phyloP scores from a whole-genome alignment of 2,329 filamentous ascomycete genomes.

The Hypoxylon sp. region DNA sequence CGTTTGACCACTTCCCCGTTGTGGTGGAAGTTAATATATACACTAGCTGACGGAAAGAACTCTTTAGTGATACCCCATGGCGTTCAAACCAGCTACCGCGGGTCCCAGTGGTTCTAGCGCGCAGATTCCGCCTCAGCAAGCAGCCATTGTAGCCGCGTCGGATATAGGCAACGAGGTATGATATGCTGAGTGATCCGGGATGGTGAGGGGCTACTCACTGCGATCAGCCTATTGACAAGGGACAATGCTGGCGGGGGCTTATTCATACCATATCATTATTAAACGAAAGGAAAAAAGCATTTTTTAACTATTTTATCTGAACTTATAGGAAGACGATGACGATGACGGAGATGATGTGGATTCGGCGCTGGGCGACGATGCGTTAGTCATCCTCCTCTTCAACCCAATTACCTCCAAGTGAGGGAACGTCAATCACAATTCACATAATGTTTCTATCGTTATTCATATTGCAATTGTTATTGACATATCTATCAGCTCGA shows the following conservation, averaged over 20 bases:
- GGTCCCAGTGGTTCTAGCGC: slow-evolving; percentile 24
- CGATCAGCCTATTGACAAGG: slow-evolving; percentile 19
- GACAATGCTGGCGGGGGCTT: slow-evolving; percentile 3
- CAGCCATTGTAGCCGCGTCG: slow-evolving; percentile 33
- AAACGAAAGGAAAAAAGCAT: neutral
- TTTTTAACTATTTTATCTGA: slow-evolving; percentile 25
- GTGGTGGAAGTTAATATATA: neutral
- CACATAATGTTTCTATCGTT: neutral
- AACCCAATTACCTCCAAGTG: neutral
- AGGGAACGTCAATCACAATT: neutral
- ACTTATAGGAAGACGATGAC: slow-evolving; percentile 41
- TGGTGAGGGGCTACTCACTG: slow-evolving; percentile 5
- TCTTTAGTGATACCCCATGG: slow-evolving; percentile 32
- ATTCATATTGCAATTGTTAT: neutral
- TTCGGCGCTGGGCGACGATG: slow-evolving; percentile 50
- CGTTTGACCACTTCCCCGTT: neutral
- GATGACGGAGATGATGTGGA: slow-evolving; percentile 44
- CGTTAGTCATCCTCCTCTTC: slow-evolving; percentile 43
- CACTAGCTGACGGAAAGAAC: slow-evolving; percentile 18
- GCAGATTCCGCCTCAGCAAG: slow-evolving; percentile 26
- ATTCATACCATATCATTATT: neutral
- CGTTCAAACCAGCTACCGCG: slow-evolving; percentile 33
- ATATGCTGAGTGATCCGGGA: neutral
- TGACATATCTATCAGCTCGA: slow-evolving; percentile 41
- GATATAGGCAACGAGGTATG: slow-evolving; percentile 39